Evolutionary conservation across 2,329 filamentous ascomycete genomes (phyloP).

Genomic region (Botryosphaeria dothidea): DNA sequence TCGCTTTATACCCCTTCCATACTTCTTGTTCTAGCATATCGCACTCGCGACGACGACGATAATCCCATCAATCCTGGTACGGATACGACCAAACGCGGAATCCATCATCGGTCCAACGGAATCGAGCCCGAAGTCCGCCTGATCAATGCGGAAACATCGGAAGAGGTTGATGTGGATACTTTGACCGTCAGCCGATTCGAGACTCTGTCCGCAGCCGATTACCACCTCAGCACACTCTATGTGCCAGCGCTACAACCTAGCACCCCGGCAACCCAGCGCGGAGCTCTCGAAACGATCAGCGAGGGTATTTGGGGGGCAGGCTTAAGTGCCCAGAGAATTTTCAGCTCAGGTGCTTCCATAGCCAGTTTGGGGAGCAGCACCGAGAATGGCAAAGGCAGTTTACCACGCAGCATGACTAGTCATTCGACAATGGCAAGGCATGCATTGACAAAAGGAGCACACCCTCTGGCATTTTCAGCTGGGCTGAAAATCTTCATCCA

Average conservation of each 20-base stretch:
- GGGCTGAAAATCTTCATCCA: conserved; percentile 89
- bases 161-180: conserved; percentile 83
- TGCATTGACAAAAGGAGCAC: conserved; percentile 30
- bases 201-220: conserved; percentile 82
- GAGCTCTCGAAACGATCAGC: conserved; percentile 75
- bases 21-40: conserved; percentile 88
- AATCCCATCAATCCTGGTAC: conserved; percentile 55
- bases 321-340: conserved; percentile 81
- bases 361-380: conserved; percentile 45
- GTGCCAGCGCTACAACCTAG: conserved; percentile 65
- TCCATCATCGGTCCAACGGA: conserved; percentile 73
- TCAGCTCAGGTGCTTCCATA: conserved; percentile 83
- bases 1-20: conserved; percentile 93
- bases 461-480: conserved; percentile 53
- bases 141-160: conserved; percentile 80
- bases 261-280: conserved; percentile 61
- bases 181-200: conserved; percentile 86
- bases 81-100: conserved; percentile 57
- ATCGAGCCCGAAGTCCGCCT: conserved; percentile 85
- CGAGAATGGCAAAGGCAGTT: conserved; percentile 28
- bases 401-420: conserved; percentile 23
- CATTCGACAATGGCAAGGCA: not conserved
- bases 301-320: conserved; percentile 87
- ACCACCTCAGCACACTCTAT: conserved; percentile 83
- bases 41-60: conserved; percentile 71